phyloP scores from a whole-genome alignment of 2,329 filamentous ascomycete genomes.

The Myriosclerotinia curreyana region DNA sequence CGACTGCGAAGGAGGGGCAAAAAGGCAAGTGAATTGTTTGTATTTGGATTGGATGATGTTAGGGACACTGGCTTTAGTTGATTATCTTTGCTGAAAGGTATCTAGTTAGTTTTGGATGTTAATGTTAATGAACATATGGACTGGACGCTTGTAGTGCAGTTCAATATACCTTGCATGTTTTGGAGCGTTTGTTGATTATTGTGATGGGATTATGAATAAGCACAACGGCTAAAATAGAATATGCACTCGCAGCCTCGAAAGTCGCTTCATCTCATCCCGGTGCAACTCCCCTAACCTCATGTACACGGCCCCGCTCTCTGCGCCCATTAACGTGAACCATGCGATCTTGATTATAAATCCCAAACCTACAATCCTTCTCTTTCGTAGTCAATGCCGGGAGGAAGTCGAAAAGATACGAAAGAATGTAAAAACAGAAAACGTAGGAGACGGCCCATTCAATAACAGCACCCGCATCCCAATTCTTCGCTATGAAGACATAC shows the following conservation, averaged over 20 bases:
- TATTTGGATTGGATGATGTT: background rate
- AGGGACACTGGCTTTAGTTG: background rate
- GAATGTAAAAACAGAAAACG: constrained; percentile 81
- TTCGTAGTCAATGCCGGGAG: constrained; percentile 56
- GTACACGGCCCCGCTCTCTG: background rate
- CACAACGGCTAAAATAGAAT: background rate
- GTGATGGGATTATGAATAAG: background rate
- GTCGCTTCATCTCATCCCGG: background rate
- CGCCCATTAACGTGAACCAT: constrained; percentile 5
- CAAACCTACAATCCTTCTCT: constrained; percentile 16
- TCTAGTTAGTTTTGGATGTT: background rate
- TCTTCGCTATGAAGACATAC: constrained; percentile 67
- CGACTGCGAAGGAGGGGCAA: background rate
- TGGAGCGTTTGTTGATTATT: background rate
- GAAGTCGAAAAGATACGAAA: constrained; percentile 83
- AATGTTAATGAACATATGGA: background rate
- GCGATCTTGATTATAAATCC: constrained; percentile 6
- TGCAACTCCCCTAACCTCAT: background rate
- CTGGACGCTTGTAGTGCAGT: background rate
- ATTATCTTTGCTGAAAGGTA: background rate
- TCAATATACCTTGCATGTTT: background rate
- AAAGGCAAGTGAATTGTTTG: background rate
- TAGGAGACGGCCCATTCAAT: constrained; percentile 76
- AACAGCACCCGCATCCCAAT: constrained; percentile 66
- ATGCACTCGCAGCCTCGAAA: background rate